These are phyloP conservation scores for Purpureocillium takamizusanense DNA, from an alignment of 2,329 filamentous ascomycete species.

Conservation along the genomic window DNA sequence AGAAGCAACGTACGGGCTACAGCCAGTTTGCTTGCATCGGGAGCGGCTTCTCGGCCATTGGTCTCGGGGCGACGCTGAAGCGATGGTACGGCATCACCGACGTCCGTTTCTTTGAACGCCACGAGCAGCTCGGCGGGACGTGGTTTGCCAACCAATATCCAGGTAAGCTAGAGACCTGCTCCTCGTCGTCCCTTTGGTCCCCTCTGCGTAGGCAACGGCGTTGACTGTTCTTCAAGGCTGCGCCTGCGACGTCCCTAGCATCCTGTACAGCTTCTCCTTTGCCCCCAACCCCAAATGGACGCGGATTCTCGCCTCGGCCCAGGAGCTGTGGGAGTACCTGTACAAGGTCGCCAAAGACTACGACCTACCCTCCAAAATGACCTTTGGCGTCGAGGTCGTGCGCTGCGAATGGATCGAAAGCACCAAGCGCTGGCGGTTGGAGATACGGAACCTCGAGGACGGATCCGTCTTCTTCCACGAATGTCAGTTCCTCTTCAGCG, in stretches of 20 bases:
- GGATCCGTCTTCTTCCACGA: conserved; percentile 21
- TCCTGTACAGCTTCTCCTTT: conserved; percentile 54
- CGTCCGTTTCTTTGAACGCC: conserved; percentile 51
- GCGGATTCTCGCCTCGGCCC: conserved; percentile 42
- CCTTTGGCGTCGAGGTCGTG: conserved; percentile 26
- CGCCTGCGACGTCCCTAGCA: conserved; percentile 49
- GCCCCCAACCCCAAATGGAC: conserved; percentile 52
- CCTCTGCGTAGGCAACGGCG: not conserved
- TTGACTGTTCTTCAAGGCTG: conserved; percentile 12
- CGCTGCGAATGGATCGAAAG: conserved; percentile 28
- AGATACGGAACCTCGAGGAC: conserved; percentile 14
- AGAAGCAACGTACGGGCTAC: conserved; percentile 12
- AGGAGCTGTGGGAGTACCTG: conserved; percentile 50
- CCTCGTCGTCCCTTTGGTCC: not conserved
- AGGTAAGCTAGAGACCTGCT: conserved; percentile 18
- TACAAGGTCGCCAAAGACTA: conserved; percentile 38
- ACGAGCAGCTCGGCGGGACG: conserved; percentile 50
- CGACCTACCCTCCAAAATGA: conserved; percentile 27
- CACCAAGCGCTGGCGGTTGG: conserved; percentile 23
- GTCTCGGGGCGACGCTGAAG: conserved; percentile 49
- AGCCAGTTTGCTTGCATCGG: conserved; percentile 41
- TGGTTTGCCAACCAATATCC: conserved; percentile 58
- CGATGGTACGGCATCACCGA: conserved; percentile 48
- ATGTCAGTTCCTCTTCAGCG: conserved; percentile 29
- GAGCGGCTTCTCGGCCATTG: conserved; percentile 53